Percentiles rank a stretch among this genome's conserved stretches.
Conservation (phyloP, 2,329 filamentous ascomycete genomes). For the Leptographium flavum region DNA sequence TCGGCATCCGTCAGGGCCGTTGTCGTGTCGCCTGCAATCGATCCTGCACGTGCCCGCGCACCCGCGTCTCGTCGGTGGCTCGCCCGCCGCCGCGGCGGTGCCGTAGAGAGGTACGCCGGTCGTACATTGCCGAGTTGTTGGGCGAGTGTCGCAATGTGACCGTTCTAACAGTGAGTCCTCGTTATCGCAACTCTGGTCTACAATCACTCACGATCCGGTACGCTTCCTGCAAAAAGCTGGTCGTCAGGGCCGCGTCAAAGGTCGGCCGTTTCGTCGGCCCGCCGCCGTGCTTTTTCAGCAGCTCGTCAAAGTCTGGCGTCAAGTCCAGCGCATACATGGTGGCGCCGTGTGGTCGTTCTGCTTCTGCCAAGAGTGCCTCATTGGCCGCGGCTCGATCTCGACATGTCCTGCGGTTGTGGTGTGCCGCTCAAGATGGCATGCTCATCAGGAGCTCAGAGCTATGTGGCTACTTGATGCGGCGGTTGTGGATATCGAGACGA, state of each 20-base stretch:
- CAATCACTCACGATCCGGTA: slow-evolving; percentile 74
- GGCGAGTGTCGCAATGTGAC: slow-evolving; percentile 69
- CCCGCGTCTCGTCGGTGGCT: slow-evolving; percentile 26
- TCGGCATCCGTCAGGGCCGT: slow-evolving; percentile 63
- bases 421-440: too few species aligned
- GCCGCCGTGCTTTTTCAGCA: slow-evolving; percentile 32
- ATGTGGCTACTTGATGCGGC: too few species aligned
- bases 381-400: not conserved
- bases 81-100: slow-evolving; percentile 45
- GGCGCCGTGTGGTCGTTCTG: not conserved
- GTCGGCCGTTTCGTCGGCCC: slow-evolving; percentile 12
- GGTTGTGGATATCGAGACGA: too few species aligned
- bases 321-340: slow-evolving; percentile 35
- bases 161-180: slow-evolving; percentile 44
- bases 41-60: too few species aligned
- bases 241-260: slow-evolving; percentile 41
- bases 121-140: slow-evolving; percentile 70
- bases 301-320: slow-evolving; percentile 53
- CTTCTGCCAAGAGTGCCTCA: not conserved
- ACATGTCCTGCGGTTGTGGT: not conserved
- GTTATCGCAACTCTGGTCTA: too few species aligned
- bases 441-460: too few species aligned
- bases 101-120: slow-evolving; percentile 79
- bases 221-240: slow-evolving; percentile 87
- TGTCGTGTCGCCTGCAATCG: slow-evolving; percentile 20